Evolutionary conservation across 2,329 filamentous ascomycete species (phyloP), one percentile per base, ranked within the genome.

Genomic region (Aspergillus flavus): DNA sequence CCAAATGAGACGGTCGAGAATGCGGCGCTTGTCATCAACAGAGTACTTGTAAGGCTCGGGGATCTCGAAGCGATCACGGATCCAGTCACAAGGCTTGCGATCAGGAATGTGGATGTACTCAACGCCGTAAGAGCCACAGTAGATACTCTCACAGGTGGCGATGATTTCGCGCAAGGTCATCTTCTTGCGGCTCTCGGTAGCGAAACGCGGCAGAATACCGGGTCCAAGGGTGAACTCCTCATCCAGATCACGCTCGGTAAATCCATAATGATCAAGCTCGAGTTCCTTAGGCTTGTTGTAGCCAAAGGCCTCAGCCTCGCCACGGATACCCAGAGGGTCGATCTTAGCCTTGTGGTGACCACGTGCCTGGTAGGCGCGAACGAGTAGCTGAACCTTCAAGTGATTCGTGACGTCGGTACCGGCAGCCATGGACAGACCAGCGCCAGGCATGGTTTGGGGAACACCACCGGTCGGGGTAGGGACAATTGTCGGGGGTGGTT

Each of bases 21-120:
- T 97, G 70, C 95, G 89, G 76, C 95, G 92, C 88, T 99, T 99
- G 86, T 99, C 95, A 75, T 98, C 95, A 64, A 97, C 91, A 0
- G 93, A 96, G 84, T 97, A 98, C 81, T 96, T 96, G 87, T 96
- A 99, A 14, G 95, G 93, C 72, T 90, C 87, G 53, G 94, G 94
- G 58, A 98, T 91, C 83, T 99, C 95, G 72, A 98, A 86, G 67
- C 95, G 92, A 81, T 97, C 92, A 73, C 95, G 89, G 66, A 99
- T 89, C 95, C 95, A 99, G 82, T 99, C 95, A 83, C 95, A 99
- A 81, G 97, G 95, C 77, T 94, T 92, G 74, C 95, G 88, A 79
- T 99, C 94, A 62, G 95, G 94, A 69, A 99, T 99, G 82, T 99
- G 95, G 76, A 99, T 98, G 82, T 97, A 99, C 81, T 99, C 95